A percentile compares a stretch with the other conserved stretches of the same genome.
phyloP scores from a whole-genome alignment of 2,329 filamentous ascomycete genomes.

The Beauveria rudraprayagi region DNA sequence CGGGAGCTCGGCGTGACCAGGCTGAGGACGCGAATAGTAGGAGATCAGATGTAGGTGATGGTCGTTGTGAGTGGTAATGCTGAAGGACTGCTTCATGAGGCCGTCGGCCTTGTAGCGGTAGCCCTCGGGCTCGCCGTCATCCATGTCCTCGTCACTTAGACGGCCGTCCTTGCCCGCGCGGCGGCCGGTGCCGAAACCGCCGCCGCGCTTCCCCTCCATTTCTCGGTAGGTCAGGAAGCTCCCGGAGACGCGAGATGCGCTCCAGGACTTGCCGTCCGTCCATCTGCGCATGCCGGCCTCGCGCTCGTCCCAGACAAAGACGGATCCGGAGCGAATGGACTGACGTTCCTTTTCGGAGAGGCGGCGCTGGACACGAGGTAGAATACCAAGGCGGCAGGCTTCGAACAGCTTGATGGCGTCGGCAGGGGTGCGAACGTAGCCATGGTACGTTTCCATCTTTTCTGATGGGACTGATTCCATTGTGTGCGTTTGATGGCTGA shows the following conservation, averaged over 20 bases:
- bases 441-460: slow-evolving; percentile 93
- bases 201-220: slow-evolving; percentile 96
- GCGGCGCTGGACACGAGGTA: slow-evolving; percentile 86
- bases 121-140: slow-evolving; percentile 78
- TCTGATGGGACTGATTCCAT: slow-evolving; percentile 16
- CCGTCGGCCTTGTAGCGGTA: slow-evolving; percentile 95
- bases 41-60: slow-evolving; percentile 97
- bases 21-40: slow-evolving; percentile 80
- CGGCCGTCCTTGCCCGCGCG: slow-evolving; percentile 65
- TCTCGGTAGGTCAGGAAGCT: slow-evolving; percentile 97
- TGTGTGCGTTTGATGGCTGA: slow-evolving; percentile 4
- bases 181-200: slow-evolving; percentile 55
- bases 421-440: slow-evolving; percentile 86
- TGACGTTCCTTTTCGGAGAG: slow-evolving; percentile 96
- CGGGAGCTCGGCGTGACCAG: slow-evolving; percentile 62
- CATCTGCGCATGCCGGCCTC: slow-evolving; percentile 97
- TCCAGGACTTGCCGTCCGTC: slow-evolving; percentile 99
- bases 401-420: slow-evolving; percentile 99
- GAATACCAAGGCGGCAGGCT: slow-evolving; percentile 79
- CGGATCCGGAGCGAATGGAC: slow-evolving; percentile 90
- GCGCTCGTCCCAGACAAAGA: slow-evolving; percentile 99
- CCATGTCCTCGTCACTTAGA: slow-evolving; percentile 77
- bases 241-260: slow-evolving; percentile 90
- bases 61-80: slow-evolving; percentile 81
- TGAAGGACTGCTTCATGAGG: slow-evolving; percentile 99